Evolutionary conservation across 331 rosid species (phyloP).

Genomic region (Rhamnella rubrinervis): DNA sequence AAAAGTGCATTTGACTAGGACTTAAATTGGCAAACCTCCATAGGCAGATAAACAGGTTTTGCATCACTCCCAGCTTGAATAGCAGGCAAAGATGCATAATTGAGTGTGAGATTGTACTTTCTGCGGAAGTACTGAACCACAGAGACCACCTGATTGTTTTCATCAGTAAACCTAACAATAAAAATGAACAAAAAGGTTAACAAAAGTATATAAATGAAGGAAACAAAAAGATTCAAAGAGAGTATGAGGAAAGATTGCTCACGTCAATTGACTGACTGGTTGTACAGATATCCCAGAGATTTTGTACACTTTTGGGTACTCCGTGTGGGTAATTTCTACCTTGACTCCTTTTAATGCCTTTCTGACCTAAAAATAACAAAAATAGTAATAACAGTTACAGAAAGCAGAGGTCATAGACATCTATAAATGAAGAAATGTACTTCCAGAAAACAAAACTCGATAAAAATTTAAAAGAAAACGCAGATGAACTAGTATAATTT

Average conservation of each 20-base stretch:
- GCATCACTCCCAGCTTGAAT: conserved; percentile 60
- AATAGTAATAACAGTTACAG: not conserved
- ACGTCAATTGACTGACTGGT: conserved; percentile 48
- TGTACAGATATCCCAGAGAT: conserved; percentile 46
- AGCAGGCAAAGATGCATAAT: conserved; percentile 48
- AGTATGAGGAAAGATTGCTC: conserved; percentile 14
- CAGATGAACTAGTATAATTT: too few relatives aligned
- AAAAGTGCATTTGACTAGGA: not conserved
- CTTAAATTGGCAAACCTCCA: conserved; percentile 55
- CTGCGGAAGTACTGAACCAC: conserved; percentile 53
- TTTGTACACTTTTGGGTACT: conserved; percentile 20
- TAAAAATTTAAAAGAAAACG: too few relatives aligned
- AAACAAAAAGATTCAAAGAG: not conserved
- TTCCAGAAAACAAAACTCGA: too few relatives aligned
- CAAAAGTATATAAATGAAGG: not conserved
- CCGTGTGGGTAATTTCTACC: conserved; percentile 28
- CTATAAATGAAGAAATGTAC: not conserved
- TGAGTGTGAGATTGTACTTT: conserved; percentile 29
- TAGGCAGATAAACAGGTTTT: conserved; percentile 57
- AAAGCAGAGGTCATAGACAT: not conserved
- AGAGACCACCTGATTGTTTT: not conserved
- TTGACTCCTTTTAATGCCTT: conserved; percentile 48
- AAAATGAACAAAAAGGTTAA: not conserved
- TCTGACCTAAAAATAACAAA: conserved; percentile 39
- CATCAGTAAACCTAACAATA: conserved; percentile 59